These are phyloP conservation scores for Catunica adiposa DNA, from an alignment of 2,329 filamentous ascomycete species.

Conservation along the genomic window DNA sequence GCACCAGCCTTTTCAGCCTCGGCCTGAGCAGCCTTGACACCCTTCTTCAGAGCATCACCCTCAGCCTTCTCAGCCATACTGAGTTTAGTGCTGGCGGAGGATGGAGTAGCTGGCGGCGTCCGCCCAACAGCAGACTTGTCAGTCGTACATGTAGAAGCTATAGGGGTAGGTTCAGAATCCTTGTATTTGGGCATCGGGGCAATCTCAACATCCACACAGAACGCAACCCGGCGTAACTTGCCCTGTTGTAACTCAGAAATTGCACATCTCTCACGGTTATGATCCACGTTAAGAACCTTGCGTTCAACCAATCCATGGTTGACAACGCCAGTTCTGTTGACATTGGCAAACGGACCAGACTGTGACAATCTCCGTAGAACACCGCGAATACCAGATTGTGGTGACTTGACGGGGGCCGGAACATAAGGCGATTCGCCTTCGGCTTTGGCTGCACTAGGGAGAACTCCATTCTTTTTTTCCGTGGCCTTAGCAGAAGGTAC, in stretches of 20 bases:
- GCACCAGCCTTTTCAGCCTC: neutral
- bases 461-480: constrained; percentile 37
- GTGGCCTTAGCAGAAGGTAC: neutral
- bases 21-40: neutral
- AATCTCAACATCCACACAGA: constrained; percentile 95
- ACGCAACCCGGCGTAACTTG: constrained; percentile 76
- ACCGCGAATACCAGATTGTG: constrained; percentile 52
- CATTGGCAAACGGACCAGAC: constrained; percentile 31
- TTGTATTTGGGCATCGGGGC: constrained; percentile 65
- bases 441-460: constrained; percentile 38
- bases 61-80: constrained; percentile 11
- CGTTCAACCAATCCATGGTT: constrained; percentile 62
- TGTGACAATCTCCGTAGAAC: constrained; percentile 73
- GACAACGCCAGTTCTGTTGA: constrained; percentile 25
- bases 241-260: constrained; percentile 63
- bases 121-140: neutral
- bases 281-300: constrained; percentile 70
- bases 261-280: constrained; percentile 58
- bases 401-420: constrained; percentile 55
- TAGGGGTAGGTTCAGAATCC: neutral
- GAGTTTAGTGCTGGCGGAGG: neutral
- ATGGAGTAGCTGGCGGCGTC: neutral
- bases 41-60: constrained; percentile 10
- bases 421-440: constrained; percentile 51
- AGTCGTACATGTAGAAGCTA: neutral